Evolutionary conservation across 139 green algal genomes (phyloP).

Genomic region (Auxenochlorella protothecoides): DNA sequence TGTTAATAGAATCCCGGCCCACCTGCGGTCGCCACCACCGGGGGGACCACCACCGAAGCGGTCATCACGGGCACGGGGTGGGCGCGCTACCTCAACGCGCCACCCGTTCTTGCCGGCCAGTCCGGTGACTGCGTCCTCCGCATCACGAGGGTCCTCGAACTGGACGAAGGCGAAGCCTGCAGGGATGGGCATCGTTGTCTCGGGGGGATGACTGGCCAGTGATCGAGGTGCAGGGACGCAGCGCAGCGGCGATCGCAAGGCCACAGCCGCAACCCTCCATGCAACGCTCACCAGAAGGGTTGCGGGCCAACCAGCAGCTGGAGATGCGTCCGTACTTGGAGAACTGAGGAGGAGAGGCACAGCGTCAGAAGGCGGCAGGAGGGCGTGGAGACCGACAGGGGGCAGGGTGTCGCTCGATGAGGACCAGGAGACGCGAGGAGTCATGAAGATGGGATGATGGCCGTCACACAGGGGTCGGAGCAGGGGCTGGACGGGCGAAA

Average conservation of each 20-base stretch:
- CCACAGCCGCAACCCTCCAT: background rate
- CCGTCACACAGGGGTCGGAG: too few relatives aligned
- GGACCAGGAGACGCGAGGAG: background rate
- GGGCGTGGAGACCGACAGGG: too few relatives aligned
- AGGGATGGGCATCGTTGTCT: background rate
- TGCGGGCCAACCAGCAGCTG: slow-evolving; percentile 3
- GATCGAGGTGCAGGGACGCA: too few relatives aligned
- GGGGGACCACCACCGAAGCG: background rate
- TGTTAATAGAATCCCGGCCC: background rate
- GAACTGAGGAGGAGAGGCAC: slow-evolving; percentile 2
- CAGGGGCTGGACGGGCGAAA: background rate
- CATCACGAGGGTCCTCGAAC: slow-evolving; percentile 57
- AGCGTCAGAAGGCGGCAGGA: too few relatives aligned
- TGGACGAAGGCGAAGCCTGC: slow-evolving; percentile 71
- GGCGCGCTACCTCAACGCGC: background rate
- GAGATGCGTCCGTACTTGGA: slow-evolving; percentile 6
- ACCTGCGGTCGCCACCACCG: slow-evolving; percentile 6
- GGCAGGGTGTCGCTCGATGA: background rate
- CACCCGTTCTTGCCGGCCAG: slow-evolving; percentile 42
- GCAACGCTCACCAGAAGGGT: slow-evolving; percentile 5
- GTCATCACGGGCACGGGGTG: background rate
- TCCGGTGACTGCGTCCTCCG: slow-evolving; percentile 55
- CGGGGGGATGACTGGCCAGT: background rate
- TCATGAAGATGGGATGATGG: background rate
- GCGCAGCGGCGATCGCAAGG: background rate